phyloP scores from a whole-genome alignment of 1,284 basidiomycete species.

The Cutaneotrichosporon curvatum region DNA sequence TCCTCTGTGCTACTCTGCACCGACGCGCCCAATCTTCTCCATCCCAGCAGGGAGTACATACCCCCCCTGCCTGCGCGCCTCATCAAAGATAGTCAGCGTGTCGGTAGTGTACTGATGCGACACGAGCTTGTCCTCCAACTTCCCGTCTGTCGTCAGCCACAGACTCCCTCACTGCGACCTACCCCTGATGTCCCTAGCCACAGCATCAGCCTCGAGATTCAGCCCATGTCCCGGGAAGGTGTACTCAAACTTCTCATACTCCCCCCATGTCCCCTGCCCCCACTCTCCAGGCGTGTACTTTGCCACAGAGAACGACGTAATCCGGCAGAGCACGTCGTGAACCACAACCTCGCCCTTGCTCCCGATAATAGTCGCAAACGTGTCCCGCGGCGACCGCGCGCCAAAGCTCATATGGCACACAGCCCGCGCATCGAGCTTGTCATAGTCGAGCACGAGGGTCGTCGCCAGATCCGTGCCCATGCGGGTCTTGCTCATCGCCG shows the following conservation, averaged over 20 bases:
- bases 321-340: slow-evolving; percentile 5
- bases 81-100: slow-evolving; percentile 44
- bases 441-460: slow-evolving; percentile 36
- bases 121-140: slow-evolving; percentile 35
- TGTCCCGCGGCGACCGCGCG: slow-evolving; percentile 5
- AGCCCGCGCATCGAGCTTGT: slow-evolving; percentile 28
- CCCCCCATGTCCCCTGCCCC: slow-evolving; percentile 9
- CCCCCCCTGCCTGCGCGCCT: slow-evolving; percentile 39
- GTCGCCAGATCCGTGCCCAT: slow-evolving; percentile 43
- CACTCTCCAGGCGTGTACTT: background rate
- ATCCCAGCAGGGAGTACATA: slow-evolving; percentile 39
- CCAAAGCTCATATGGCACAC: slow-evolving; percentile 7
- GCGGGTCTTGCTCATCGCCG: slow-evolving; percentile 33
- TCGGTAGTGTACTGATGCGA: slow-evolving; percentile 37
- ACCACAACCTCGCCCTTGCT: slow-evolving; percentile 10
- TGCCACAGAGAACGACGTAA: slow-evolving; percentile 6
- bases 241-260: slow-evolving; percentile 24
- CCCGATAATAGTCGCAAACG: slow-evolving; percentile 6
- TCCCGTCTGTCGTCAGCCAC: slow-evolving; percentile 20
- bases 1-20: background rate
- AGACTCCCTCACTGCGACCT: background rate
- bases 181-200: slow-evolving; percentile 37
- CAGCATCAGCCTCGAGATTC: slow-evolving; percentile 46
- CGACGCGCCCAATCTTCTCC: slow-evolving; percentile 28
- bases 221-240: slow-evolving; percentile 34